Conservation (phyloP, 768 basidiomycete genomes). For the Phanerodontia chrysosporium region DNA sequence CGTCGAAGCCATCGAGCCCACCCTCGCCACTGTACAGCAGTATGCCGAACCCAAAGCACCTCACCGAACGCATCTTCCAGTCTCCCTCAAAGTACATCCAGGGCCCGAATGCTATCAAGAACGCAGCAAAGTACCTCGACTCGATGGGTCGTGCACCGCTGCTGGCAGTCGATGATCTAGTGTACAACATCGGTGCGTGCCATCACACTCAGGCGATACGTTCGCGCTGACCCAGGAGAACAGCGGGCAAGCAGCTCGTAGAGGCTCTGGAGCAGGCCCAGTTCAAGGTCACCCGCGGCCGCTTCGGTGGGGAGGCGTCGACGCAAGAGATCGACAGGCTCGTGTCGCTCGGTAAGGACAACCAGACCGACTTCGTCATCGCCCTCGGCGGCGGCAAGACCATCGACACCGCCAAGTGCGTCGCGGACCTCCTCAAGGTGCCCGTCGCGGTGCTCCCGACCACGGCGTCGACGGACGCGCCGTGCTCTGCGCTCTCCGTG, state of each 20-base stretch:
- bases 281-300: conserved; percentile 23
- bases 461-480: conserved; percentile 30
- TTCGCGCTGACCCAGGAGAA: background rate
- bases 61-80: conserved; percentile 28
- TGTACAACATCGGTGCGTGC: conserved; percentile 25
- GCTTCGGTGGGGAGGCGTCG: conserved; percentile 28
- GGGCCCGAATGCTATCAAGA: conserved; percentile 28
- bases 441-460: conserved; percentile 26
- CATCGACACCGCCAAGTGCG: conserved; percentile 26
- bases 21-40: background rate
- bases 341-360: conserved; percentile 12
- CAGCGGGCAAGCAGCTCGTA: conserved; percentile 26
- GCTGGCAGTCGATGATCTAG: conserved; percentile 24
- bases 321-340: conserved; percentile 25
- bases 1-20: background rate
- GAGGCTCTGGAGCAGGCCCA: conserved; percentile 16
- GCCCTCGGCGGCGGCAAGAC: conserved; percentile 30
- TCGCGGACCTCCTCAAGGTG: conserved; percentile 24
- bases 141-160: conserved; percentile 22
- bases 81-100: conserved; percentile 31
- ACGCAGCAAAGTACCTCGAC: conserved; percentile 25
- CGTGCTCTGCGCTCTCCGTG: conserved; percentile 31
- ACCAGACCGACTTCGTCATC: conserved; percentile 26
- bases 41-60: conserved; percentile 20
- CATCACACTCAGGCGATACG: background rate